These are phyloP conservation scores for Helichrysum umbraculigerum DNA, from an alignment of 129 eudicot species.

Conservation along the genomic window DNA sequence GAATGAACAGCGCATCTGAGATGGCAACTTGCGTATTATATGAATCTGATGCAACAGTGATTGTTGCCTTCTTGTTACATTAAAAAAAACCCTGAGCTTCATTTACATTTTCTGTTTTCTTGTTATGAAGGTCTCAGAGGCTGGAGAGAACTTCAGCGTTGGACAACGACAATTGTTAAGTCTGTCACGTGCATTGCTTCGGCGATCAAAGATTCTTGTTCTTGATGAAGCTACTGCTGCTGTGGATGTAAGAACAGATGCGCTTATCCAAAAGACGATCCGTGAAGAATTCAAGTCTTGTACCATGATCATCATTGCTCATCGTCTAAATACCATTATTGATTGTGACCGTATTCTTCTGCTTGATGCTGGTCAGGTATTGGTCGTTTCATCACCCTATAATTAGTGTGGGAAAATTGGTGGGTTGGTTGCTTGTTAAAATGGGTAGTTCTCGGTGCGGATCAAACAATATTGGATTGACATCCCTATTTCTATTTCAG, in stretches of 20 bases:
- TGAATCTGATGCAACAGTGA: neutral
- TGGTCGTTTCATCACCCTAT: slow-evolving; percentile 14
- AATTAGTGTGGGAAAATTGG: neutral
- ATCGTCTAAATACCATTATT: slow-evolving; percentile 88
- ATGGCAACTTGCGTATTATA: neutral
- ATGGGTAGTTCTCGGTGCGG: neutral
- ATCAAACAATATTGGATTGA: neutral
- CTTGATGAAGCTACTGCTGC: slow-evolving; percentile 99
- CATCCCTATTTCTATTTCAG: slow-evolving; percentile 32
- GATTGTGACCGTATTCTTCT: slow-evolving; percentile 84
- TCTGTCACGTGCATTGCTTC: slow-evolving; percentile 89
- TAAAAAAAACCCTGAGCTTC: neutral
- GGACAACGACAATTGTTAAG: slow-evolving; percentile 93
- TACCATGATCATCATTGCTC: slow-evolving; percentile 98
- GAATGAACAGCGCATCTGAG: neutral
- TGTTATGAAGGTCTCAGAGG: slow-evolving; percentile 71
- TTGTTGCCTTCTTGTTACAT: neutral
- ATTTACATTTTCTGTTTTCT: slow-evolving; percentile 17
- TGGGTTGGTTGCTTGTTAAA: neutral
- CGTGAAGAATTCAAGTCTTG: slow-evolving; percentile 92
- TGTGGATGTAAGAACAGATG: slow-evolving; percentile 96
- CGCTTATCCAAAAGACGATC: slow-evolving; percentile 93
- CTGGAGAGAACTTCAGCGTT: slow-evolving; percentile 95
- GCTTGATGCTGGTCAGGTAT: slow-evolving; percentile 94
- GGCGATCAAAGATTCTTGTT: slow-evolving; percentile 94